Conservation (phyloP, 805 yeast genomes). For the Dipodascus albidus region DNA sequence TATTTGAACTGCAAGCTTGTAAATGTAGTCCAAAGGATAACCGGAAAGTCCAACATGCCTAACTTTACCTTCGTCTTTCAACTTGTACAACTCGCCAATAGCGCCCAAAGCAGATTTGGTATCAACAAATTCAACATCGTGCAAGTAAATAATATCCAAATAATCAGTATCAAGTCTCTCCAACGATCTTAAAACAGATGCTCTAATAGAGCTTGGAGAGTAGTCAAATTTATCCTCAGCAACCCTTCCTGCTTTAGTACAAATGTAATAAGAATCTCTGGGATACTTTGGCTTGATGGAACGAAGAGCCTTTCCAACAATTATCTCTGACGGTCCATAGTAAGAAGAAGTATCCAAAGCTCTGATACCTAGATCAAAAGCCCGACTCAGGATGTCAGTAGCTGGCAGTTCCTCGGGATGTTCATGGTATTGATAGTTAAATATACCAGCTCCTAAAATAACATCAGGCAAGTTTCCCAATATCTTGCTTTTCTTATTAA, state of each 20-base stretch:
- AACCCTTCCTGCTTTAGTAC: slow-evolving; percentile 81
- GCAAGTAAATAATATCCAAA: slow-evolving; percentile 74
- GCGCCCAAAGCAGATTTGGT: slow-evolving; percentile 49
- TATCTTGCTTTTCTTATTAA: neutral
- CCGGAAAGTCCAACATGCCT: slow-evolving; percentile 72
- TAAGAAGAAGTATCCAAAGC: slow-evolving; percentile 91
- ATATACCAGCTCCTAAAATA: slow-evolving; percentile 80
- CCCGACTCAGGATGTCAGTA: slow-evolving; percentile 42
- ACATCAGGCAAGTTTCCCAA: slow-evolving; percentile 31
- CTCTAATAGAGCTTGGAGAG: slow-evolving; percentile 44
- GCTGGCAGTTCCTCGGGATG: slow-evolving; percentile 54
- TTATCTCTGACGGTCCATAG: slow-evolving; percentile 76
- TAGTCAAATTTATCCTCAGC: slow-evolving; percentile 64
- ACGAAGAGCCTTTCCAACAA: slow-evolving; percentile 58
- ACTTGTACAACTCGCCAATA: slow-evolving; percentile 40
- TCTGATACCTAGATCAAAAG: slow-evolving; percentile 55
- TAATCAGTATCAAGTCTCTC: slow-evolving; percentile 54
- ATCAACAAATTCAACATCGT: slow-evolving; percentile 76
- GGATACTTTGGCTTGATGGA: slow-evolving; percentile 29
- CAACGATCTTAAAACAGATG: slow-evolving; percentile 56
- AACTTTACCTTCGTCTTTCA: slow-evolving; percentile 55
- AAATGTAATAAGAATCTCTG: slow-evolving; percentile 55
- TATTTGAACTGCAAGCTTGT: slow-evolving; percentile 34
- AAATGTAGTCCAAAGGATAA: slow-evolving; percentile 66
- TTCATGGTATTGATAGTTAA: slow-evolving; percentile 68